Base-by-base conservation (phyloP, 805 yeast species). In the Pichia cabralensis region DNA sequence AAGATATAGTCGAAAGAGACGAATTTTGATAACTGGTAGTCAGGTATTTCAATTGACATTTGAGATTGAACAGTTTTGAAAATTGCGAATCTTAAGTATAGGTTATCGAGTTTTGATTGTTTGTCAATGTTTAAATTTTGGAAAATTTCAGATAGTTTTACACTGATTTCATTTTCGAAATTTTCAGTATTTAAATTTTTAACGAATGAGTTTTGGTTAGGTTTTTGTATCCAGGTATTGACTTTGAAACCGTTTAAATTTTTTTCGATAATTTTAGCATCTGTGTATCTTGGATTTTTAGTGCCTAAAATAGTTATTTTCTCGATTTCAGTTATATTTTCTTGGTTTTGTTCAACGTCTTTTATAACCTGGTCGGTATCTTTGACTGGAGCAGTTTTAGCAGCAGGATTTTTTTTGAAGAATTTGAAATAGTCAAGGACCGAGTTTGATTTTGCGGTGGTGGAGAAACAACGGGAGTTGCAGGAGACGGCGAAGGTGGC, bases 11-110 rank as follows among this genome's bases (percentile, higher is more conserved):
- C 52, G 16, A 69, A 56, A 11, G 60, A 54, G 40, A 60, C 63
- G 6, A 71, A 45, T 34, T 55, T 53, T 7, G 74, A 48, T 20
- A 77, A 50, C 23, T 60, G 53, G 30, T 58, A 56, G 51, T 78
- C 86, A 18, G 72, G 71, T 20, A 79, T 60, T 21, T 67, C 63
- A 23, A 74, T 50, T 3, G 76, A 73, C 35, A 75, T 65, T 19
- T 52, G 50, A 38, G 51, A 53, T 44, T 71, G 75, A 30, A 76
- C 61, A 14, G 44, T 41, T 52, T 77, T 78, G 31, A 66, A 44
- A 15, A 69, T 54, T 15, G 52, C 44, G 47, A 79, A 76, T 47
- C 83, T 60, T 38, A 55, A 50, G n/a, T 49, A 39, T 27, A 78
- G 58, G 29, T 50, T 47, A 8, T 39, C 25, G 6, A 34, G 35